Percentiles rank a stretch among this genome's conserved stretches.
phyloP scores from a whole-genome alignment of 2,329 filamentous ascomycete species.

The Ilyonectria sp. region DNA sequence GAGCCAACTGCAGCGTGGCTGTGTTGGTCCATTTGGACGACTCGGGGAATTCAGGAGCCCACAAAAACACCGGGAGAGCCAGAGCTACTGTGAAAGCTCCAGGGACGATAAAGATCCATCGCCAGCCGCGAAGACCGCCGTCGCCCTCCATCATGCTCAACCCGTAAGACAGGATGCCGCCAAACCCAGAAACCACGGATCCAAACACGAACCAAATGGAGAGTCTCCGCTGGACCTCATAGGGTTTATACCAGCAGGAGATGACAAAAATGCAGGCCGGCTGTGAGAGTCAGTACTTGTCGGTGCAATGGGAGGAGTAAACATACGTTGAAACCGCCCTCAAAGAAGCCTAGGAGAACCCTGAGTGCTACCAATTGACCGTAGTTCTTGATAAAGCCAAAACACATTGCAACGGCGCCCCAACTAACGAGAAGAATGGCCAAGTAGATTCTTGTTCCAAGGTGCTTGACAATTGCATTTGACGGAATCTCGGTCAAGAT shows the following conservation, averaged over 20 bases:
- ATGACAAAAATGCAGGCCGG: neutral
- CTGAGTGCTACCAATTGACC: neutral
- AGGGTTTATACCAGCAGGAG: neutral
- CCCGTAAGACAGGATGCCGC: neutral
- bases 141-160: neutral
- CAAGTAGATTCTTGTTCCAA: conserved; percentile 16
- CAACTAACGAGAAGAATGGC: conserved; percentile 7
- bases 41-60: conserved; percentile 4
- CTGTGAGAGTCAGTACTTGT: too few species aligned
- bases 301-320: too few species aligned
- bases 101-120: conserved; percentile 19
- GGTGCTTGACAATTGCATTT: conserved; percentile 13
- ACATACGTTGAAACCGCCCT: conserved; percentile 7
- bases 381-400: conserved; percentile 23
- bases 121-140: conserved; percentile 1
- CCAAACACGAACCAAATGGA: neutral
- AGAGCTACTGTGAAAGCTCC: conserved; percentile 6
- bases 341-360: conserved; percentile 19
- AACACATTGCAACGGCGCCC: conserved; percentile 17
- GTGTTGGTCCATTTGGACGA: neutral
- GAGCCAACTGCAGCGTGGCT: neutral
- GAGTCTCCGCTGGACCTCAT: neutral
- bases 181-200: neutral
- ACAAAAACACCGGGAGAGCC: conserved; percentile 2
- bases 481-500: conserved; percentile 17